A percentile compares a stretch with the other conserved stretches of the same genome.
Conservation (phyloP, 805 yeast genomes). For the Brettanomyces naardenensis region DNA sequence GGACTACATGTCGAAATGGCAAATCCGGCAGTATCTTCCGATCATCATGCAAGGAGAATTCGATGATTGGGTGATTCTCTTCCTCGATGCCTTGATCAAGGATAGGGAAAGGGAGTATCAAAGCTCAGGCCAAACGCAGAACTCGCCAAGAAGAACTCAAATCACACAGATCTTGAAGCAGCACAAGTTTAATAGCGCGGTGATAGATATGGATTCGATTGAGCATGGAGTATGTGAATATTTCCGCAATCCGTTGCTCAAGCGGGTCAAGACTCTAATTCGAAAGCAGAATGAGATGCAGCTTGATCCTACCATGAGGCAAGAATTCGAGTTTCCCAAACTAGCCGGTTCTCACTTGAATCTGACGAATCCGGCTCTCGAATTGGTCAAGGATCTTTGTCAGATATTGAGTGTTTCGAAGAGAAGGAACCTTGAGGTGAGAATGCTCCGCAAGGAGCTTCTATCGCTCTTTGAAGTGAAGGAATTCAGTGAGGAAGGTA, state of each 20-base stretch:
- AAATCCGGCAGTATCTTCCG: constrained; percentile 67
- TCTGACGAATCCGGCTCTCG: constrained; percentile 66
- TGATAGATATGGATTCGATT: constrained; percentile 10
- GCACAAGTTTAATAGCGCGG: constrained; percentile 23
- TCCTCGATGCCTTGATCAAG: constrained; percentile 61
- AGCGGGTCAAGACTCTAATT: constrained; percentile 57
- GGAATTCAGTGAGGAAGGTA: constrained; percentile 75
- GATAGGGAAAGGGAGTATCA: constrained; percentile 33
- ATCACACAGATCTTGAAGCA: constrained; percentile 45
- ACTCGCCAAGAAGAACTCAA: constrained; percentile 64
- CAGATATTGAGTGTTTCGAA: constrained; percentile 65
- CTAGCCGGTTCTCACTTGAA: constrained; percentile 66
- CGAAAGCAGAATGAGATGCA: constrained; percentile 68
- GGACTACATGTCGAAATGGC: constrained; percentile 64
- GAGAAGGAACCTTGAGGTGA: constrained; percentile 59
- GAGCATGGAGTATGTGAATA: constrained; percentile 42
- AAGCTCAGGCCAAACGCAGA: constrained; percentile 10
- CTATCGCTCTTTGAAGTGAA: constrained; percentile 67
- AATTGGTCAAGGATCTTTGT: constrained; percentile 66
- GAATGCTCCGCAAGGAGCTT: constrained; percentile 68
- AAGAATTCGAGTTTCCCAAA: constrained; percentile 64
- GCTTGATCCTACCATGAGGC: constrained; percentile 51
- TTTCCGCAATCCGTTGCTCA: constrained; percentile 56
- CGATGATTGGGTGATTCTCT: constrained; percentile 76
- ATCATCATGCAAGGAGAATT: constrained; percentile 71